These are phyloP conservation scores for Pyrenophora seminiperda DNA, from an alignment of 2,329 filamentous ascomycete species.

Conservation along the genomic window DNA sequence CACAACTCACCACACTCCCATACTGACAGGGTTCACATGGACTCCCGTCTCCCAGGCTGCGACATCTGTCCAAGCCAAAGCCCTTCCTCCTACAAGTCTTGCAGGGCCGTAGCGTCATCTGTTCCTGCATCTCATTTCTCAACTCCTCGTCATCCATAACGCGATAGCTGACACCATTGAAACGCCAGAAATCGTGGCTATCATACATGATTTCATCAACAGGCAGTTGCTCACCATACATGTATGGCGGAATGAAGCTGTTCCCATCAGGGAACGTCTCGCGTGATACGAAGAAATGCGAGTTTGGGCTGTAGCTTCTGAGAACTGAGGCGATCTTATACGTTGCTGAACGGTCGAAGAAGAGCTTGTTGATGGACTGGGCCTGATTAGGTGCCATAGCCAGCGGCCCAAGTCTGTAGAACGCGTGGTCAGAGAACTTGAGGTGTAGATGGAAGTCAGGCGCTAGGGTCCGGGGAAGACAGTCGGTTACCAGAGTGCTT, in stretches of 20 bases:
- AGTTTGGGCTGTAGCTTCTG: constrained; percentile 22
- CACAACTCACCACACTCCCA: constrained; percentile 10
- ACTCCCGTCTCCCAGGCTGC: constrained; percentile 23
- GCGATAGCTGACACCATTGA: constrained; percentile 34
- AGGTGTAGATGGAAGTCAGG: constrained; percentile 28
- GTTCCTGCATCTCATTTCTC: constrained; percentile 16
- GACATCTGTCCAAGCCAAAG: constrained; percentile 16
- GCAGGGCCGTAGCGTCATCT: constrained; percentile 18
- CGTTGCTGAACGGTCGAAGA: constrained; percentile 31
- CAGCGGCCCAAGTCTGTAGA: constrained; percentile 19
- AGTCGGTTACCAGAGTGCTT: constrained; percentile 22
- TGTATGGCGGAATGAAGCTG: constrained; percentile 42
- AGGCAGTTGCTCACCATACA: constrained; percentile 43
- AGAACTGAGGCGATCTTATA: constrained; percentile 35
- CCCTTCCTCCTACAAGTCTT: constrained; percentile 16
- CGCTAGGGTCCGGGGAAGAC: constrained; percentile 17
- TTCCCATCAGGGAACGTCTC: constrained; percentile 27
- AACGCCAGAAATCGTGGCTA: constrained; percentile 35
- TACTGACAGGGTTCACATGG: constrained; percentile 21
- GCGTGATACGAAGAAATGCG: constrained; percentile 30
- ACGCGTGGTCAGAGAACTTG: constrained; percentile 25
- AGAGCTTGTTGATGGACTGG: constrained; percentile 21
- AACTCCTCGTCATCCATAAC: constrained; percentile 33
- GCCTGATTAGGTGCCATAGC: constrained; percentile 15
- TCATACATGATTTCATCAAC: constrained; percentile 37